Evolutionary conservation across 345 rosid species (phyloP), one percentile per base, ranked within the genome.

Genomic region (Conringia planisiliqua): DNA sequence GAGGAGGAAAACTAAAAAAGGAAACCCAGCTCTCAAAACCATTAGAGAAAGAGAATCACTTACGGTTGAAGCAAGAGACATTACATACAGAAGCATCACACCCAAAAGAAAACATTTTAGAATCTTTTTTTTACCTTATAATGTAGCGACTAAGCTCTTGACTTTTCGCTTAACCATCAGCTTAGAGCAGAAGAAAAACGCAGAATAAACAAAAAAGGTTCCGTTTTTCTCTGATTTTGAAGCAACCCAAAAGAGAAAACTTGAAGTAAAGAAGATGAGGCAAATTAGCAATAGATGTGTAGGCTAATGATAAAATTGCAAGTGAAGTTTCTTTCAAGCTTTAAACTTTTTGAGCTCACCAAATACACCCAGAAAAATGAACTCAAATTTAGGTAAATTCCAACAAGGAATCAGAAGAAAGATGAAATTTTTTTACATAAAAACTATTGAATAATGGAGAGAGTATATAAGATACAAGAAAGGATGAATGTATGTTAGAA

Each of bases 61-160:
- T 89, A 70, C 60, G 85, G 85, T 74, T 83, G 85, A 89, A 90
- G 96, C 76, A 87, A 87, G 80, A 79, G 65, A 77, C 56, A 78
- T 73, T 63, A 64, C 10, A 35, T 7, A 52, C 78, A 66, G 70
- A 64, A 81, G 62, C 68, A 74, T 80, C 70, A 29, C 13, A 22
- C 5, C 57, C 44, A 17, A 38, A 50, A 61, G 60, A 48, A 63
- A 72, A 79, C 47, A 4, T 13, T 4, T 42, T 8, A 79, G 70
- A 78, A 43, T 43, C 24, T 29, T 16, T 54, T 56, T 65, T 32
- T 58, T 57, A 77, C 80, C 77, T 65, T 30, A 77, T 12, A 56
- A 47, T 66, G 76, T 75, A 68, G 69, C 51, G 66, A 63, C 66
- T 80, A 56, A 70, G 71, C 68, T 71, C 66, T 84, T 47, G 77